Base-by-base conservation (phyloP, 768 basidiomycete species). In the Suillus paluster region DNA sequence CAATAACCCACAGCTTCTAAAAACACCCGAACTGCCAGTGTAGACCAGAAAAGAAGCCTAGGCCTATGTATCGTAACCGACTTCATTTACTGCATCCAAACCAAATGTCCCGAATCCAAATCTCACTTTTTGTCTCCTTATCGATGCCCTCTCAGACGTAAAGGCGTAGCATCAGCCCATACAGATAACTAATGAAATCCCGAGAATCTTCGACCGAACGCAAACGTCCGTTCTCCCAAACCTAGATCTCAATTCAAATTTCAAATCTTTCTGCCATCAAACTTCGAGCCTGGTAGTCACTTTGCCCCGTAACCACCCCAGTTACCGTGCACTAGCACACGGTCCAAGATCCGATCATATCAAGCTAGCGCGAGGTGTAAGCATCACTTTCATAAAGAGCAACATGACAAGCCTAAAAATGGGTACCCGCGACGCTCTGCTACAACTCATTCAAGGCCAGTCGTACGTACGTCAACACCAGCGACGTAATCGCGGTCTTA, bases 401-500 rank as follows among this genome's bases (percentile, higher is more conserved):
- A 19, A 14, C 52, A 53, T 36, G 11, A 23, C 21, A 15, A n/a
- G 14, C 23, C 53, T 23, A 54, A 21, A 54, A 54, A 38, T 54
- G 54, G 54, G 23, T 55, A 55, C 54, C 54, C 38, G 54, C 54
- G 54, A 55, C 25, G 15, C 38, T 55, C 38, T 54, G 21, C 9
- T 38, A 53, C 33, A 36, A 36, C 7, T 11, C 21, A 34, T 21
- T 36, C 15, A 49, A 49, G 9, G 12, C 52, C 30, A 33, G n/a
- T 46, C 5, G 5, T 15, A 46, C 45, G 14, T 34, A 53, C 53
- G 36, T 54, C 53, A 54, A 25, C 4, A 10, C 36, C 23, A 38
- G 46, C 45, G 41, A 69, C 68, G 68, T 67, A 68, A 68, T 50
- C 45, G 57, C 64, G 64, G 57, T 58, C 46, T 58, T 55, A 38